These are phyloP conservation scores for Micromonas pusilla DNA, from an alignment of 139 green algal species.

Conservation along the genomic window DNA sequence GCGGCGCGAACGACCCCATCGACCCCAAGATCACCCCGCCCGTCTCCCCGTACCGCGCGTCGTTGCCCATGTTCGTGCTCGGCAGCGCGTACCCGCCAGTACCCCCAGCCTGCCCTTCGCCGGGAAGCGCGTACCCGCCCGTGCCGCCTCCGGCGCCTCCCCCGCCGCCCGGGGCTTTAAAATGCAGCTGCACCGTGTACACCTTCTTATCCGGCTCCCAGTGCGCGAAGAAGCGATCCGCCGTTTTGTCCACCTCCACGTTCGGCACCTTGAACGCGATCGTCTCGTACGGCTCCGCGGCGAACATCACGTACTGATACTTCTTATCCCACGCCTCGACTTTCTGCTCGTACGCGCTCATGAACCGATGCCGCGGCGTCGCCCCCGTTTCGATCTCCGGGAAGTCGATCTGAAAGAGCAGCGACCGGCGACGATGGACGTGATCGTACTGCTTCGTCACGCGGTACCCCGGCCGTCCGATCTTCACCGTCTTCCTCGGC, in stretches of 20 bases:
- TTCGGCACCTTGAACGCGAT: constrained; percentile 93
- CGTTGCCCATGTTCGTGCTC: not conserved
- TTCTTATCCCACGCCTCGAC: constrained; percentile 75
- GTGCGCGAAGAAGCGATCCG: constrained; percentile 80
- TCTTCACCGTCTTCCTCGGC: constrained; percentile 68
- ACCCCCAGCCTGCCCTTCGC: not conserved
- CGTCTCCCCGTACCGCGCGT: not conserved
- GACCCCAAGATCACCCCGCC: not conserved
- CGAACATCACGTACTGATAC: constrained; percentile 97
- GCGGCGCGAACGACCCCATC: not conserved
- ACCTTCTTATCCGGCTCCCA: constrained; percentile 57
- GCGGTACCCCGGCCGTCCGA: constrained; percentile 91
- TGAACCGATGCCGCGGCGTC: constrained; percentile 91
- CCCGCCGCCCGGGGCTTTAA: not conserved
- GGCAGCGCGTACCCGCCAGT: not conserved
- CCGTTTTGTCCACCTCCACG: constrained; percentile 72
- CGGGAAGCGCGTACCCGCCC: not conserved
- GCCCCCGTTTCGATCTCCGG: constrained; percentile 89
- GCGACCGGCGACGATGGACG: constrained; percentile 59
- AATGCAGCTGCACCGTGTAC: constrained; percentile 37
- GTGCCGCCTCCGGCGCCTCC: not conserved
- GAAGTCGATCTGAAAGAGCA: constrained; percentile 98
- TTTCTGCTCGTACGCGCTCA: constrained; percentile 91
- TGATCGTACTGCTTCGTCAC: constrained; percentile 96
- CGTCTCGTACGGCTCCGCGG: constrained; percentile 93